Conservation (phyloP, 2,329 filamentous ascomycete genomes). For the Diaporthe eres region DNA sequence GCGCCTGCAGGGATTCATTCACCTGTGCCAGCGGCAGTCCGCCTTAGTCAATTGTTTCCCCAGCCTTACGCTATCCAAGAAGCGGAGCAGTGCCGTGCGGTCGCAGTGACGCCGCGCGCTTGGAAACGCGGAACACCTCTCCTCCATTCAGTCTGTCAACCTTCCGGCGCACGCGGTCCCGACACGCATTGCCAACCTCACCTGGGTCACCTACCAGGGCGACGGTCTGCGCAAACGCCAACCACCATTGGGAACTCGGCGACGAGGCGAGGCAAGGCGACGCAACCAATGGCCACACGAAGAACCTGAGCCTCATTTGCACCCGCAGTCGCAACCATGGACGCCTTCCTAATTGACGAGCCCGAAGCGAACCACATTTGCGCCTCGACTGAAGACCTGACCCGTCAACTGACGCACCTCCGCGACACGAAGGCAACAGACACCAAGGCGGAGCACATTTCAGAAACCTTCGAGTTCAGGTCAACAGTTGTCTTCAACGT, state of each 20-base stretch:
- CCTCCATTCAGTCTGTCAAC: neutral
- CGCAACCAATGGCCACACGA: neutral
- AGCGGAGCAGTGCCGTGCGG: conserved; percentile 17
- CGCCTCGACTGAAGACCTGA: conserved; percentile 61
- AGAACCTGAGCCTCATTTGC: neutral
- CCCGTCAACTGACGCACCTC: conserved; percentile 57
- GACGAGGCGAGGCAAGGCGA: neutral
- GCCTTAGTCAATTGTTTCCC: neutral
- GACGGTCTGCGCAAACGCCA: neutral
- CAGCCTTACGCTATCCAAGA: neutral
- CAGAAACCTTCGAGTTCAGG: conserved; percentile 62
- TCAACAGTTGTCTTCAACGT: conserved; percentile 61
- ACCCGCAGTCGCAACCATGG: conserved; percentile 46
- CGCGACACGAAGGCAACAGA: conserved; percentile 60
- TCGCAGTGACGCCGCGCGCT: neutral
- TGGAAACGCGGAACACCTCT: neutral
- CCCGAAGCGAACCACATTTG: conserved; percentile 50
- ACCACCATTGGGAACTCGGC: neutral
- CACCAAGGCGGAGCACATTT: conserved; percentile 65
- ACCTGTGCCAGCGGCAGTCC: neutral
- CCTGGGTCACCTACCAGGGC: neutral
- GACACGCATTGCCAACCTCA: neutral
- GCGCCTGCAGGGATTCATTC: neutral
- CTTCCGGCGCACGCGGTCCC: neutral
- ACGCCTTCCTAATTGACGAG: conserved; percentile 50